Evolutionary conservation across 179 eudicot genomes (phyloP), one percentile per base, ranked within the genome.

Genomic region (Actinidia arguta): DNA sequence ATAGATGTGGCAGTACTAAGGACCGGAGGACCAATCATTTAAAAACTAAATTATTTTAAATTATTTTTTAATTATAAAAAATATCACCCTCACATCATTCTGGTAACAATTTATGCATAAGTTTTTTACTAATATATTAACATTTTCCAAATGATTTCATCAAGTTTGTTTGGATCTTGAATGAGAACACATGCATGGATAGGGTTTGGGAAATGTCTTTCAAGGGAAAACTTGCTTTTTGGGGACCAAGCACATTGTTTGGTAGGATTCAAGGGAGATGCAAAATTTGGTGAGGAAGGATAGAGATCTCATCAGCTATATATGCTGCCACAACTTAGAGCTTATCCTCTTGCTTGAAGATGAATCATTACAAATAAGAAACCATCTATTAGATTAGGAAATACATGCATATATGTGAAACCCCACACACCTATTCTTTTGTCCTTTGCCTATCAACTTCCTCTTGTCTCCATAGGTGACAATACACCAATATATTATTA

Each of bases 261-360:
- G 54, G 75, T 46, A 46, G 31, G 75, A 46, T 6, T 22, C 76
- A 73, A 39, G 48, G 59, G 58, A 42, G 50, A 31, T 31, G 58
- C 20, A 50, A 48, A 24, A 47, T 73, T 73, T 48, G 59, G 76
- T 50, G 76, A 24, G 76, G 20, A 39, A 25, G 56, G 76, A 72
- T 48, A 24, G 31, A 22, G 48, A 72, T 47, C 36, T 48, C 75
- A 72, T 72, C 75, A 47, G 11, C 36, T n/a, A 14, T 47, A 55
- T 36, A 64, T 24, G 5, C 36, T 31, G 75, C 75, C 55, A 44
- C 50, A 22, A 24, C 0, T 24, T 4, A 4, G 76, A 72, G 47
- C 36, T 24, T 72, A 47, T 71, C 54, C 13, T 22, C 11, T 44
- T 72, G 55, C 6, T 47, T 31, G 36, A 31, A 31, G 39, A 17